A percentile compares a stretch with the other conserved stretches of the same genome.
Conservation (phyloP, 768 basidiomycete species). For the Rhodosporidiobolus sp. region DNA sequence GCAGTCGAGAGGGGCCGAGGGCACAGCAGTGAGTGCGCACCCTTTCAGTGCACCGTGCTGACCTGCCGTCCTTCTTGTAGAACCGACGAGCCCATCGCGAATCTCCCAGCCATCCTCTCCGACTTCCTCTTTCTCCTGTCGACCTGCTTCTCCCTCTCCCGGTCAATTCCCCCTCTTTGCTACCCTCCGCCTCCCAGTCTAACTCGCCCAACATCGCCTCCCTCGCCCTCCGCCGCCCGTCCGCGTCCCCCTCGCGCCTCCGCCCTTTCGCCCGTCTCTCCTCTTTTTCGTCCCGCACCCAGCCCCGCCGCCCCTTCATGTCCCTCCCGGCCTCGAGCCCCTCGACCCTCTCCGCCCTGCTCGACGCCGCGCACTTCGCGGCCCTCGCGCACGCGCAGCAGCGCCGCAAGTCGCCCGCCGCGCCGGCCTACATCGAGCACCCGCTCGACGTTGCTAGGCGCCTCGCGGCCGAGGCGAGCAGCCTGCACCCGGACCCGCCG, state of each 20-base stretch:
- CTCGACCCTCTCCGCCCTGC: neutral
- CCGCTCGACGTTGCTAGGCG: conserved; percentile 31
- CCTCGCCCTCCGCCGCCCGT: neutral
- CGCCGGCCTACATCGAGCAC: conserved; percentile 34
- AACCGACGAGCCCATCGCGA: neutral
- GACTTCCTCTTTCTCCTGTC: too few species aligned
- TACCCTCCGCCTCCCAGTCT: too few species aligned
- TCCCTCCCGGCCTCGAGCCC: neutral
- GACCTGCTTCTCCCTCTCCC: neutral
- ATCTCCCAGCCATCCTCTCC: neutral
- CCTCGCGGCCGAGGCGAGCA: conserved; percentile 2
- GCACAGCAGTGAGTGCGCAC: too few species aligned
- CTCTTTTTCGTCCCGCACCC: neutral
- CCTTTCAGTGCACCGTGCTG: too few species aligned
- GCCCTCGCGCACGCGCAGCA: conserved; percentile 27
- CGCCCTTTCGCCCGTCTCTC: too few species aligned
- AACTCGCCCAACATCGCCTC: conserved; percentile 3
- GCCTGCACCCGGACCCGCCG: conserved; percentile 9
- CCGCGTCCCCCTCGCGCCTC: neutral
- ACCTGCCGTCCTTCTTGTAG: neutral
- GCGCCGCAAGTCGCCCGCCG: conserved; percentile 14
- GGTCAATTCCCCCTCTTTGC: neutral
- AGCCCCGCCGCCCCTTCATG: neutral
- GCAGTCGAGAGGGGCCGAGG: too few species aligned
- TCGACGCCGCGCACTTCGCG: conserved; percentile 24